A percentile compares a stretch with the other conserved stretches of the same genome.
Evolutionary conservation across 148 eudicot genomes (phyloP).

Genomic region (Pouteria glomerata): DNA sequence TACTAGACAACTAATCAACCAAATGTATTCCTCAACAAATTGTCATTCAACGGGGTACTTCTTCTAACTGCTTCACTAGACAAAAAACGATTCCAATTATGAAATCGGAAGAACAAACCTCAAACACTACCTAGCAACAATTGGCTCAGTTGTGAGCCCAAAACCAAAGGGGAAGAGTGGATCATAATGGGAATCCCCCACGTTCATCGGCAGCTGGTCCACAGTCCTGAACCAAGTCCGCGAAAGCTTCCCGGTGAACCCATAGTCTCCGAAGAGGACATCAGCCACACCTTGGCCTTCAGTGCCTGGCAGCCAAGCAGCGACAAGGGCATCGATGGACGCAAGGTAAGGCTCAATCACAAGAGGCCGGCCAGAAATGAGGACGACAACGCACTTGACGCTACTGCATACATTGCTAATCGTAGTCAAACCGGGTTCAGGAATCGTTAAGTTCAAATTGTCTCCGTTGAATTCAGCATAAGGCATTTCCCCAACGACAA

Average conservation of each 20-base stretch:
- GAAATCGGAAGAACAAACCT: too few relatives aligned
- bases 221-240: conserved; percentile 27
- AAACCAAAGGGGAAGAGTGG: conserved; percentile 28
- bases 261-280: conserved; percentile 9
- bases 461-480: conserved; percentile 1
- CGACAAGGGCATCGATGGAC: conserved; percentile 25
- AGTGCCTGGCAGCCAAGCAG: conserved; percentile 32
- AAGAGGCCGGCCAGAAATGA: conserved; percentile 28
- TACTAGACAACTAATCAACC: too few relatives aligned
- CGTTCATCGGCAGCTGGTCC: conserved; percentile 34
- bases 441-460: conserved; percentile 4
- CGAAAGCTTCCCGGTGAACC: conserved; percentile 20
- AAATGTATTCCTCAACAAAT: too few relatives aligned
- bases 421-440: conserved; percentile 6
- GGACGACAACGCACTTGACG: conserved; percentile 29
- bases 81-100: too few relatives aligned
- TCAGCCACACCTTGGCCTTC: conserved; percentile 32
- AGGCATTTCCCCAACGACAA: conserved; percentile 2
- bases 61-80: too few relatives aligned
- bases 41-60: too few relatives aligned
- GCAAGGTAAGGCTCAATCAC: conserved; percentile 28
- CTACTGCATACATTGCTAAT: background rate
- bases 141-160: conserved; percentile 17
- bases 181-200: conserved; percentile 24
- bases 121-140: too few relatives aligned